phyloP scores from a whole-genome alignment of 176 grass and related monocot genomes.

The Carex parvula region DNA sequence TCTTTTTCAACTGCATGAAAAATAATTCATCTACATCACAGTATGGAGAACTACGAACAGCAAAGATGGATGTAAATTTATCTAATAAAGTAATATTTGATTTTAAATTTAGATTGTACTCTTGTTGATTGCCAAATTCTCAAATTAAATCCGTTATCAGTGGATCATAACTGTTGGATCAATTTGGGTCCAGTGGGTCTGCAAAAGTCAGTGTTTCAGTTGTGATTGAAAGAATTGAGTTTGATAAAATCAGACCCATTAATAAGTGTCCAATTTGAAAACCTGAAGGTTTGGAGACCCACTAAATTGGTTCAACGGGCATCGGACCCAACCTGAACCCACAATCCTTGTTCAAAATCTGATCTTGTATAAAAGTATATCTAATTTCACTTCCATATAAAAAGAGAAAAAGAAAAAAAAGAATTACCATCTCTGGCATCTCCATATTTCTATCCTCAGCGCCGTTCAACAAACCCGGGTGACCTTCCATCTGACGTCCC shows the following conservation, averaged over 20 bases:
- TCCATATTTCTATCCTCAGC: conserved; percentile 6
- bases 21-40: background rate
- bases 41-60: no score
- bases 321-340: background rate
- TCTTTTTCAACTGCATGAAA: background rate
- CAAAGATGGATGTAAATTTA: background rate
- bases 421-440: background rate
- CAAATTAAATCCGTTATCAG: background rate
- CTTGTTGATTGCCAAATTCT: background rate
- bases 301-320: background rate
- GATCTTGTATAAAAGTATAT: background rate
- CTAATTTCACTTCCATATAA: background rate
- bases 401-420: background rate
- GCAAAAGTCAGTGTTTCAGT: background rate
- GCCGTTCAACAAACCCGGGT: background rate
- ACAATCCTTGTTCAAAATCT: background rate
- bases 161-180: background rate
- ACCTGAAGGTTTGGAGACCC: background rate
- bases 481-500: background rate
- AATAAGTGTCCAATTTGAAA: background rate
- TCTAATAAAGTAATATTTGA: background rate
- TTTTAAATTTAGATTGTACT: background rate
- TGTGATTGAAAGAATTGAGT: background rate
- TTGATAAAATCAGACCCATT: background rate
- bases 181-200: background rate